Evolutionary conservation across 371 early-diverging fungal genomes (phyloP).

Genomic region (Mortierella sp.): DNA sequence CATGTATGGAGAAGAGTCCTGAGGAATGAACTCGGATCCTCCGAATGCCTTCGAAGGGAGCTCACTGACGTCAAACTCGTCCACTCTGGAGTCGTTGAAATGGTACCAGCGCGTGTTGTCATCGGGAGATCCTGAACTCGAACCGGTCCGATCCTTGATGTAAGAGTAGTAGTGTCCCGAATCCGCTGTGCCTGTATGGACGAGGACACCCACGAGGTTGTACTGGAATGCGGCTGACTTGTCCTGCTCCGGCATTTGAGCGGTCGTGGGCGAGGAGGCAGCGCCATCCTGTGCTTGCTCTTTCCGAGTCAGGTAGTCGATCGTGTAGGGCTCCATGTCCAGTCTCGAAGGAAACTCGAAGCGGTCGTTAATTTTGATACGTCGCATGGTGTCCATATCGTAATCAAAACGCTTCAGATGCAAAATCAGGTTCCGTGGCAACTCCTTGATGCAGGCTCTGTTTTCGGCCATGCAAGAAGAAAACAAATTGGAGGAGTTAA

Average conservation of each 20-base stretch:
- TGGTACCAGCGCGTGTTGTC: conserved; percentile 60
- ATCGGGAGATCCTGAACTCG: neutral
- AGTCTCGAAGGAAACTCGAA: conserved; percentile 65
- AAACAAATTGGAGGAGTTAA: neutral
- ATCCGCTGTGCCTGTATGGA: conserved; percentile 71
- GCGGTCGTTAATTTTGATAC: conserved; percentile 66
- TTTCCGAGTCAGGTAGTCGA: conserved; percentile 59
- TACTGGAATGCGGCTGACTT: conserved; percentile 54
- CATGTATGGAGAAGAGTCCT: conserved; percentile 56
- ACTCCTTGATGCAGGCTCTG: conserved; percentile 61
- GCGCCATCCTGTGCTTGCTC: conserved; percentile 57
- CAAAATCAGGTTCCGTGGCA: conserved; percentile 65
- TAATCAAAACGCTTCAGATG: conserved; percentile 72
- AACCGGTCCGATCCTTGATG: conserved; percentile 59
- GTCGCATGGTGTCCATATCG: conserved; percentile 64
- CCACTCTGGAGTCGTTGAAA: conserved; percentile 67
- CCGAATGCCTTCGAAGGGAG: conserved; percentile 63
- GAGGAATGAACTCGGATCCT: conserved; percentile 55
- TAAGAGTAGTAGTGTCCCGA: conserved; percentile 70
- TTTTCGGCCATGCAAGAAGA: neutral
- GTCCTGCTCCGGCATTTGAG: conserved; percentile 15
- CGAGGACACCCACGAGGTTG: conserved; percentile 64
- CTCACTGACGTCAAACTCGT: conserved; percentile 62
- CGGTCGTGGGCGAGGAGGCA: conserved; percentile 26
- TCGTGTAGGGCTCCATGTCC: conserved; percentile 63